These are phyloP conservation scores for Elsinoe arachidis DNA, from an alignment of 2,329 filamentous ascomycete genomes.

Conservation along the genomic window DNA sequence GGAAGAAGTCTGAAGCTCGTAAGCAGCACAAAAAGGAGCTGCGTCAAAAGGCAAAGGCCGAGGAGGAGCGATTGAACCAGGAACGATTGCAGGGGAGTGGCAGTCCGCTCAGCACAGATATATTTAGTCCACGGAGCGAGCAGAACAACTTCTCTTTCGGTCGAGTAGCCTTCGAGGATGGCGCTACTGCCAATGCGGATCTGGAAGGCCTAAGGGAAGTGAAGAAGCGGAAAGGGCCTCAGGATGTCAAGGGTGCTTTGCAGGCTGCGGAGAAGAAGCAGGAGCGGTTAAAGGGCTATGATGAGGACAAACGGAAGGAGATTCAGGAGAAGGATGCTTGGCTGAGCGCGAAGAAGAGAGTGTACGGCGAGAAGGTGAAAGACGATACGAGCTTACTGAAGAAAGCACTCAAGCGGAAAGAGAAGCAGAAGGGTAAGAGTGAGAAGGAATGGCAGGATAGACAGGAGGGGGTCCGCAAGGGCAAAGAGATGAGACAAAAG, in stretches of 20 bases:
- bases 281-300: conserved; percentile 64
- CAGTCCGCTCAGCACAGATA: conserved; percentile 43
- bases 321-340: conserved; percentile 90
- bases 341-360: conserved; percentile 81
- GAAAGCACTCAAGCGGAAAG: conserved; percentile 91
- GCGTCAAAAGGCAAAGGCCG: conserved; percentile 65
- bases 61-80: conserved; percentile 57
- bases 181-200: conserved; percentile 66
- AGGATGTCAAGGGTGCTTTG: conserved; percentile 79
- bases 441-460: conserved; percentile 66
- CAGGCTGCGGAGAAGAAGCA: conserved; percentile 79
- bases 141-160: conserved; percentile 78
- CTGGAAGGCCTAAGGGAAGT: conserved; percentile 51
- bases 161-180: conserved; percentile 82
- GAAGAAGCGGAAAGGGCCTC: conserved; percentile 70
- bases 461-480: conserved; percentile 37
- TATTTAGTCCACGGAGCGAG: conserved; percentile 34
- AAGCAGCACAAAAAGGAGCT: conserved; percentile 85
- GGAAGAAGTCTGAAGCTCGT: conserved; percentile 77
- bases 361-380: conserved; percentile 78
- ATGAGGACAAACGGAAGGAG: conserved; percentile 71
- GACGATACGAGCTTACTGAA: conserved; percentile 83
- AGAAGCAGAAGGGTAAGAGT: conserved; percentile 81
- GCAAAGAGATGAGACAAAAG: conserved; percentile 42
- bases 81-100: conserved; percentile 51